These are phyloP conservation scores for Rhodotorula sp. DNA, from an alignment of 1,284 basidiomycete species.

Conservation along the genomic window DNA sequence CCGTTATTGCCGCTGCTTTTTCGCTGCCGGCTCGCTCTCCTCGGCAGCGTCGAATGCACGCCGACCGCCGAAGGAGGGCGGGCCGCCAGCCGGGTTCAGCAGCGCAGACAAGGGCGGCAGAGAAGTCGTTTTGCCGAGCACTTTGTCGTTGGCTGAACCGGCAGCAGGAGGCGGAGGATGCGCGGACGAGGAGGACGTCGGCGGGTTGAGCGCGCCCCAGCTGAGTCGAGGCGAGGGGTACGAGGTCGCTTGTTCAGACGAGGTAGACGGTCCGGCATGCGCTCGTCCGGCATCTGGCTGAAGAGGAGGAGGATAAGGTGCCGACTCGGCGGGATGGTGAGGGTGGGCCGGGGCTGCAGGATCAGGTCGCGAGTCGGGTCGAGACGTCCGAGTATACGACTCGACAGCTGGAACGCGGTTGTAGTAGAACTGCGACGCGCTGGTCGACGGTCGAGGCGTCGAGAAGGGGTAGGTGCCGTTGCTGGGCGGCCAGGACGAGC, in stretches of 20 bases:
- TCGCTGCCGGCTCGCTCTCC: constrained; percentile 11
- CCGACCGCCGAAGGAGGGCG: not conserved
- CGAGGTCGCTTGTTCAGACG: not conserved
- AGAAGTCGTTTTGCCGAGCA: not conserved
- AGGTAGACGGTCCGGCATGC: too few relatives aligned
- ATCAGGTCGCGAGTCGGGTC: constrained; percentile 6
- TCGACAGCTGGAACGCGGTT: constrained; percentile 25
- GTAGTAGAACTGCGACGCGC: constrained; percentile 17
- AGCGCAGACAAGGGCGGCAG: constrained; percentile 27
- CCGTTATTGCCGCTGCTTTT: constrained; percentile 16
- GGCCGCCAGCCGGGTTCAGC: constrained; percentile 12
- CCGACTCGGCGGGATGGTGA: not conserved
- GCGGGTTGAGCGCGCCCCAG: constrained; percentile 1
- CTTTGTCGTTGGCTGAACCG: not conserved
- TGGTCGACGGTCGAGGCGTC: constrained; percentile 2
- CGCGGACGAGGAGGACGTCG: too few relatives aligned
- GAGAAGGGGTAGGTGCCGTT: not conserved
- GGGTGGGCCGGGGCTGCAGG: not conserved
- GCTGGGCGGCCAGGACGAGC: not conserved
- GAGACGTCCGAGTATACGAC: constrained; percentile 21
- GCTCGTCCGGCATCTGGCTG: not conserved
- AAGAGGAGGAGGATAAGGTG: not conserved
- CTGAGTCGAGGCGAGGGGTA: constrained; percentile 8
- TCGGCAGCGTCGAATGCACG: not conserved
- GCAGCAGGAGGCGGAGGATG: not conserved